Percentiles rank a stretch among this genome's conserved stretches.
phyloP scores from a whole-genome alignment of 164 flowering plant species.

The Macadamia integrifolia region DNA sequence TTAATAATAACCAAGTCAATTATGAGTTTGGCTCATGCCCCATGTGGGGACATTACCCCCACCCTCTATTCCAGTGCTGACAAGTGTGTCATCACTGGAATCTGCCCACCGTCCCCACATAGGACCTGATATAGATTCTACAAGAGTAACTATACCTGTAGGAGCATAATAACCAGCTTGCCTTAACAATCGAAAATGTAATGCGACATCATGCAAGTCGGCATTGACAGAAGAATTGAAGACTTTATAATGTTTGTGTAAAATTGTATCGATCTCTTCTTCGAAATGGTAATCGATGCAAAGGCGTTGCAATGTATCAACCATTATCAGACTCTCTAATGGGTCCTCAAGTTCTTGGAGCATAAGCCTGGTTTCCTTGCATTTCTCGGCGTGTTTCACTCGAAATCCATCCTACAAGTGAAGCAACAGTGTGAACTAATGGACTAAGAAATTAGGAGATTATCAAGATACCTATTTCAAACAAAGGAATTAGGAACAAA shows the following conservation, averaged over 20 bases:
- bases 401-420: not conserved
- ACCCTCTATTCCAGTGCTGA: no score
- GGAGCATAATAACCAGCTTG: slow-evolving; percentile 17
- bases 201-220: slow-evolving; percentile 18
- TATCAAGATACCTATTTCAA: no score
- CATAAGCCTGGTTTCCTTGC: not conserved
- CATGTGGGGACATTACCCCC: no score
- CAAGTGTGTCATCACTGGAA: no score
- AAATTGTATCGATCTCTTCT: slow-evolving; percentile 20
- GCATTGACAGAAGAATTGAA: not conserved
- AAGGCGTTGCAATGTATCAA: slow-evolving; percentile 29
- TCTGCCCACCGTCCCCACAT: no score
- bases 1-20: not conserved
- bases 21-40: no score
- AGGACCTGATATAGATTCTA: not conserved
- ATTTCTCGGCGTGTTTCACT: not conserved
- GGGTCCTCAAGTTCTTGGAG: not conserved
- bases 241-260: slow-evolving; percentile 5
- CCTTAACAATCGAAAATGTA: slow-evolving; percentile 27
- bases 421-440: no score
- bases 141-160: slow-evolving; percentile 4
- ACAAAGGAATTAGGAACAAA: no score
- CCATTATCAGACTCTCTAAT: slow-evolving; percentile 9
- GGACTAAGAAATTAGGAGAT: not conserved
- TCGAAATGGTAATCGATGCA: slow-evolving; percentile 28